phyloP scores from a whole-genome alignment of 345 rosid species.

The Adansonia digitata region DNA sequence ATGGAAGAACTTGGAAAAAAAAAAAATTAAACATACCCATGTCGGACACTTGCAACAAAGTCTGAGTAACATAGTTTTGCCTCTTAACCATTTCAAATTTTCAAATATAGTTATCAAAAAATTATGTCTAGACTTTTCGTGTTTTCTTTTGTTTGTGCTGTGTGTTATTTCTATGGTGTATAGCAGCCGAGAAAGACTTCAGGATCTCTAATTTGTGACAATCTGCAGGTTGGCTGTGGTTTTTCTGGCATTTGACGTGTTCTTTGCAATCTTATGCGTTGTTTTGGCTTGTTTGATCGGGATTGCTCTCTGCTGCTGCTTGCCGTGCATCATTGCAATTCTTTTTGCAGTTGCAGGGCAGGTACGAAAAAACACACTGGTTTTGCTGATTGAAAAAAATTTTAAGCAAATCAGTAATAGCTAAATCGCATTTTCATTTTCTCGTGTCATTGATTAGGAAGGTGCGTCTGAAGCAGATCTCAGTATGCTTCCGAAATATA shows the following conservation, averaged over 20 bases:
- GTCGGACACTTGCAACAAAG: no score
- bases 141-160: background rate
- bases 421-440: conserved; percentile 4
- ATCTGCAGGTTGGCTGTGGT: conserved; percentile 90
- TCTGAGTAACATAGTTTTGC: no score
- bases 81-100: background rate
- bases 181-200: background rate
- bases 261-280: conserved; percentile 93
- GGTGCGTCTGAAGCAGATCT: conserved; percentile 99
- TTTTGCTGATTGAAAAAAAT: background rate
- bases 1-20: no score
- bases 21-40: no score
- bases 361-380: conserved; percentile 31
- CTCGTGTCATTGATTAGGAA: conserved; percentile 47
- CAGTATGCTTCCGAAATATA: conserved; percentile 74
- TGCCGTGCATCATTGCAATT: conserved; percentile 94
- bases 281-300: conserved; percentile 97
- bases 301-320: conserved; percentile 94
- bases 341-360: conserved; percentile 96
- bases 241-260: conserved; percentile 94
- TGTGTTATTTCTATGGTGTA: background rate
- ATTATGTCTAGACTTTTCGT: background rate
- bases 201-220: conserved; percentile 22
- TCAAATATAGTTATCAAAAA: background rate
- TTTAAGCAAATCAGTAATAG: background rate